phyloP scores from a whole-genome alignment of 768 basidiomycete species.

The Pleurotus pulmonarius region DNA sequence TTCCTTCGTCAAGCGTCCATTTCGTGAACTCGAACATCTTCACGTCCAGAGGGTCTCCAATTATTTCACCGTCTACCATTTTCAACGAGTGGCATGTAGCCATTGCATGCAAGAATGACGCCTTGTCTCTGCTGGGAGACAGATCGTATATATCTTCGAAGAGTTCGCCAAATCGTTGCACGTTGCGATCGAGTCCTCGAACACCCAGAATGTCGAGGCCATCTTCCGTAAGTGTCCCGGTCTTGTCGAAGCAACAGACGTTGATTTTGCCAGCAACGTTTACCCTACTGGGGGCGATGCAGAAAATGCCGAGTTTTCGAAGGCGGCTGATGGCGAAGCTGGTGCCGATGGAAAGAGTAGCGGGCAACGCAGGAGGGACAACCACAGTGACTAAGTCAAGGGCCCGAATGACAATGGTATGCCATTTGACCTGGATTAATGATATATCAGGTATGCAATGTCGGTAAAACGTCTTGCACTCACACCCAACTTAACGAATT shows the following conservation, averaged over 20 bases:
- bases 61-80: slow-evolving; percentile 78
- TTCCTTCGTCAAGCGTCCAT: slow-evolving; percentile 95
- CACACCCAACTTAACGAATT: slow-evolving; percentile 89
- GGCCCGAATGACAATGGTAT: slow-evolving; percentile 87
- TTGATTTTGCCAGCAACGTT: slow-evolving; percentile 96
- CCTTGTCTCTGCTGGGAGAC: slow-evolving; percentile 66
- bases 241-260: slow-evolving; percentile 98
- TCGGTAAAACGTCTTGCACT: slow-evolving; percentile 19
- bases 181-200: slow-evolving; percentile 74
- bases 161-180: slow-evolving; percentile 84
- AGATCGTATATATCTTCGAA: slow-evolving; percentile 84
- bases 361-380: slow-evolving; percentile 95
- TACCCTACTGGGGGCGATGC: slow-evolving; percentile 93
- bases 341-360: slow-evolving; percentile 95
- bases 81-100: slow-evolving; percentile 97
- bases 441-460: slow-evolving; percentile 1
- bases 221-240: slow-evolving; percentile 97
- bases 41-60: slow-evolving; percentile 94
- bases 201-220: slow-evolving; percentile 96
- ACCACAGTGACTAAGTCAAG: slow-evolving; percentile 96
- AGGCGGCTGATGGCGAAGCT: slow-evolving; percentile 91
- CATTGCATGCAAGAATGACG: slow-evolving; percentile 86
- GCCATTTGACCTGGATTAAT: slow-evolving; percentile 68
- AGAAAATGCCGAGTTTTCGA: slow-evolving; percentile 85
- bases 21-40: slow-evolving; percentile 98